These are phyloP conservation scores for Oryza officinalis DNA, from an alignment of 176 grass and related monocot species.

Conservation along the genomic window DNA sequence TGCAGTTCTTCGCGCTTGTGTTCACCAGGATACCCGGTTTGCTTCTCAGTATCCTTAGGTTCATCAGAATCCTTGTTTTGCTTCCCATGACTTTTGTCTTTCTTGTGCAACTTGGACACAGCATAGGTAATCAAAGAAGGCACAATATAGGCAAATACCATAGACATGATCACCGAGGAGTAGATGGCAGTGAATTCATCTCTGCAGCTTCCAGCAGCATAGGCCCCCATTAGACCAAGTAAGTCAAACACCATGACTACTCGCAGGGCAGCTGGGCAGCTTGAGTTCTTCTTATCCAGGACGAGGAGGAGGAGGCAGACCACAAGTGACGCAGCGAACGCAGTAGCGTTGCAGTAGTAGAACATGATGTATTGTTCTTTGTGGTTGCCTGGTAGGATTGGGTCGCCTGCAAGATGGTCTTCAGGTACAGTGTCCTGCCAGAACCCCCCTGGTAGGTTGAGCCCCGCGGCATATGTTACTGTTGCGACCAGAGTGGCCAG, in stretches of 20 bases:
- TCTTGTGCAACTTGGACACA: neutral
- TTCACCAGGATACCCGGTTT: neutral
- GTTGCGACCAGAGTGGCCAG: slow-evolving; percentile 30
- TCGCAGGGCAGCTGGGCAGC: neutral
- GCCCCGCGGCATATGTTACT: slow-evolving; percentile 40
- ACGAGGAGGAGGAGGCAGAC: slow-evolving; percentile 43
- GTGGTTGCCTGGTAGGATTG: slow-evolving; percentile 11
- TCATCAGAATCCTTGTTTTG: neutral
- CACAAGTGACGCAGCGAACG: slow-evolving; percentile 41
- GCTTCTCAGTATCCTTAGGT: neutral
- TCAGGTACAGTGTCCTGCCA: neutral
- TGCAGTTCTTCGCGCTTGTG: neutral
- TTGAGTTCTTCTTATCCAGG: neutral
- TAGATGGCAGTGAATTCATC: slow-evolving; percentile 33
- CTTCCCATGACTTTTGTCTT: neutral
- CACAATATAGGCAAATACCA: neutral
- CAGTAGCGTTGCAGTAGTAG: slow-evolving; percentile 61
- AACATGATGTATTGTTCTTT: slow-evolving; percentile 41
- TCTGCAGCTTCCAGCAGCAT: slow-evolving; percentile 40
- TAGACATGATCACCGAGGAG: neutral
- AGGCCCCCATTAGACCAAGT: slow-evolving; percentile 37
- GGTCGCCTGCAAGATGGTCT: neutral
- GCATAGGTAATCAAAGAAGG: neutral
- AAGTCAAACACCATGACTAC: slow-evolving; percentile 31
- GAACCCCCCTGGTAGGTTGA: slow-evolving; percentile 41